Conservation (phyloP, 192 early-diverging fungal genomes). For the Coemansia sp. region DNA sequence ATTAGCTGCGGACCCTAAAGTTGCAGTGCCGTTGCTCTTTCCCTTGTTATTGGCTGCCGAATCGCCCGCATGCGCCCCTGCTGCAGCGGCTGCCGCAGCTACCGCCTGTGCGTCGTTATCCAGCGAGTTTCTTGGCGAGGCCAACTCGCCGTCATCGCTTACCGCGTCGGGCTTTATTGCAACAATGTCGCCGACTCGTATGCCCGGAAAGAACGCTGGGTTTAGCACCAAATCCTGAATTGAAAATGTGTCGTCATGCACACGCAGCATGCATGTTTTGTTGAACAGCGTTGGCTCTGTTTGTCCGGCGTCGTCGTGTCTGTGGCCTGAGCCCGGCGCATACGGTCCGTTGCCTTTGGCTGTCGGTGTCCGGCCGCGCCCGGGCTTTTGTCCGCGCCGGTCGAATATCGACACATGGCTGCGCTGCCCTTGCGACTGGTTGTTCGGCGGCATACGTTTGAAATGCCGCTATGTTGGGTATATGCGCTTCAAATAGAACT, state of each 20-base stretch:
- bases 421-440: constrained; percentile 8
- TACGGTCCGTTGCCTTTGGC: constrained; percentile 17
- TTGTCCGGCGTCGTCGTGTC: constrained; percentile 20
- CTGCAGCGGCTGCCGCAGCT: not conserved
- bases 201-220: constrained; percentile 46
- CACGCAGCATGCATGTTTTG: constrained; percentile 41
- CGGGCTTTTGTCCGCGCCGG: constrained; percentile 29
- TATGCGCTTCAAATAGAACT: not conserved
- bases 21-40: not conserved
- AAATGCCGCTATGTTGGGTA: not conserved
- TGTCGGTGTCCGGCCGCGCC: constrained; percentile 23
- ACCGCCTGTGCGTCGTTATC: constrained; percentile 18
- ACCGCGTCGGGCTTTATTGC: constrained; percentile 32
- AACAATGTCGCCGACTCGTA: constrained; percentile 50
- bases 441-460: constrained; percentile 20
- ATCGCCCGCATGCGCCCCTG: not conserved
- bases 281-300: constrained; percentile 26
- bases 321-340: constrained; percentile 11
- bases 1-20: not conserved
- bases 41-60: not conserved
- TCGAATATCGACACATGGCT: constrained; percentile 45
- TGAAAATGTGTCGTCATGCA: constrained; percentile 43
- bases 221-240: constrained; percentile 46
- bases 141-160: constrained; percentile 22
- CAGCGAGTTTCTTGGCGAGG: constrained; percentile 24